Evolutionary conservation across 345 rosid species (phyloP).

Genomic region (Tarenaya hassleriana): DNA sequence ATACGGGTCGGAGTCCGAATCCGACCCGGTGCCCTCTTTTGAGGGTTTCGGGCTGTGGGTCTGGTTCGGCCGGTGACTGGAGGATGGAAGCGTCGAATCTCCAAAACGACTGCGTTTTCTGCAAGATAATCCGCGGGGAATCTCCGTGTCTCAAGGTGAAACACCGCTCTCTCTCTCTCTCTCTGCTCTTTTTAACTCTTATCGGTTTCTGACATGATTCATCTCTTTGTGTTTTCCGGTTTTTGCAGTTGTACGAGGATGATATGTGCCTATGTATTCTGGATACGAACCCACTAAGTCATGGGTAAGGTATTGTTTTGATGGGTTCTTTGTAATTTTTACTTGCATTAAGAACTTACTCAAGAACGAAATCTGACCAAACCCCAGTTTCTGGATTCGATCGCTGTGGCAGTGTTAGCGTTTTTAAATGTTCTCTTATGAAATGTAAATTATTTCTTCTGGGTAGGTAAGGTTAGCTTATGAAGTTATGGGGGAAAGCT

Average conservation of each 20-base stretch:
- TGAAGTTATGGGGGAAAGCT: no score
- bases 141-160: conserved; percentile 69
- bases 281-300: conserved; percentile 69
- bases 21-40: conserved; percentile 17
- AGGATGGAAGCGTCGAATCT: conserved; percentile 12
- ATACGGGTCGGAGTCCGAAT: not conserved
- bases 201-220: not conserved
- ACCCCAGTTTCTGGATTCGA: no score
- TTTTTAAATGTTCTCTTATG: no score
- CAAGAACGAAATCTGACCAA: no score
- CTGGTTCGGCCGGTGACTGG: conserved; percentile 18
- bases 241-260: conserved; percentile 80
- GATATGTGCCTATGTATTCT: conserved; percentile 78
- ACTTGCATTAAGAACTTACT: no score
- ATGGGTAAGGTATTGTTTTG: conserved; percentile 71
- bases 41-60: conserved; percentile 32
- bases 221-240: not conserved
- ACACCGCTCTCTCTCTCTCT: no score
- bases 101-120: conserved; percentile 66
- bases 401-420: no score
- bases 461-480: no score
- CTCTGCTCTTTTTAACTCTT: not conserved
- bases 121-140: conserved; percentile 69
- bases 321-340: no score
- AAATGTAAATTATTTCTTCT: no score